Conservation (phyloP, 2,329 filamentous ascomycete genomes). For the Botrytis sinoallii region DNA sequence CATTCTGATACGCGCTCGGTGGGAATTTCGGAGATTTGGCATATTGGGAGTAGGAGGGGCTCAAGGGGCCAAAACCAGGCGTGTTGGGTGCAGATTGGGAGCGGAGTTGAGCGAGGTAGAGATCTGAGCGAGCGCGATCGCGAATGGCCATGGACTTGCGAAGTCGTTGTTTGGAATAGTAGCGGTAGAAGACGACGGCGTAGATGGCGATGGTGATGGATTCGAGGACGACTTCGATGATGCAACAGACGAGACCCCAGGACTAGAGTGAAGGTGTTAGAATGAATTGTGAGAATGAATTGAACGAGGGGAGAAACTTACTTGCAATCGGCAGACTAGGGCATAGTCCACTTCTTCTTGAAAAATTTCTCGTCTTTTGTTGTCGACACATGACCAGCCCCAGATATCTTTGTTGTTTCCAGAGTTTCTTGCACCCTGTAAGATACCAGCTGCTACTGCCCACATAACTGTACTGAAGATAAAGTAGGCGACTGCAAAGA, state of each 20-base stretch:
- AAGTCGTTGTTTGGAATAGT: constrained; percentile 93
- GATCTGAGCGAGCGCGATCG: constrained; percentile 88
- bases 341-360: constrained; percentile 79
- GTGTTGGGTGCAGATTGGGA: constrained; percentile 92
- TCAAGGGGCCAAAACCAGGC: constrained; percentile 76
- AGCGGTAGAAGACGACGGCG: constrained; percentile 92
- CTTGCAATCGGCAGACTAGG: constrained; percentile 85
- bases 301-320: constrained; percentile 41
- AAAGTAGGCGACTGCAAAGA: constrained; percentile 92
- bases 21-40: constrained; percentile 54
- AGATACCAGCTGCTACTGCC: constrained; percentile 78
- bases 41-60: constrained; percentile 48
- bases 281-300: not conserved
- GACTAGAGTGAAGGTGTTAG: constrained; percentile 53
- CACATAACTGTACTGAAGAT: constrained; percentile 91
- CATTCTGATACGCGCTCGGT: constrained; percentile 52
- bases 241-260: constrained; percentile 93
- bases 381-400: constrained; percentile 97
- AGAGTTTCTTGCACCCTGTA: constrained; percentile 74
- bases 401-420: constrained; percentile 84
- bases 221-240: constrained; percentile 94
- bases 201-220: constrained; percentile 90
- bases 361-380: constrained; percentile 75
- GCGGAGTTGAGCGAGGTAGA: constrained; percentile 85
- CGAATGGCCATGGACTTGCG: constrained; percentile 95